Evolutionary conservation across 176 grass and related monocot species (phyloP).

Genomic region (Triticum turgidum): DNA sequence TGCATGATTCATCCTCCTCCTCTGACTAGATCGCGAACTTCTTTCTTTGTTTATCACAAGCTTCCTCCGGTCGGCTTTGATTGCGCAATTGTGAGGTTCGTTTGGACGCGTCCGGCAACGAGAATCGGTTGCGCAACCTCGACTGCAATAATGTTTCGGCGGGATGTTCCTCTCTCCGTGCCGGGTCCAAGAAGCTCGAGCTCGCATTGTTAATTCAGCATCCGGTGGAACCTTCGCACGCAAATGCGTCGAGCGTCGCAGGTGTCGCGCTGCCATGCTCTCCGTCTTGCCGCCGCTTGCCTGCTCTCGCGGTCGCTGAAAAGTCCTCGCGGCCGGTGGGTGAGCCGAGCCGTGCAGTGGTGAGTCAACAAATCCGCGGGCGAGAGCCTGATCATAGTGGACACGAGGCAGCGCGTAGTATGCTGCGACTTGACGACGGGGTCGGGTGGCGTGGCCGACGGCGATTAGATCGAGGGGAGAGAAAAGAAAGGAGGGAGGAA

Average conservation of each 20-base stretch:
- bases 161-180: constrained; percentile 10
- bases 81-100: neutral
- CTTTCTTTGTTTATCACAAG: neutral
- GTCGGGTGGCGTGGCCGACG: neutral
- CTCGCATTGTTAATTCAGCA: neutral
- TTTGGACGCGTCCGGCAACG: constrained; percentile 24
- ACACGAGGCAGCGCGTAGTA: constrained; percentile 39
- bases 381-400: neutral
- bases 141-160: neutral
- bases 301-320: constrained; percentile 4
- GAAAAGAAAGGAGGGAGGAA: neutral
- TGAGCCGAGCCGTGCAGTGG: neutral
- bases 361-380: constrained; percentile 42
- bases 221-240: neutral
- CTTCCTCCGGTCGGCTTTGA: neutral
- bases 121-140: neutral
- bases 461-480: neutral
- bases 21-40: constrained; percentile 20
- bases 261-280: neutral
- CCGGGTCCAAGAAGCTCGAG: neutral
- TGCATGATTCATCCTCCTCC: neutral
- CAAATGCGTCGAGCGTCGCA: neutral
- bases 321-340: constrained; percentile 29
- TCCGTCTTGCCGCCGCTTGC: neutral
- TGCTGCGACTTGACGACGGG: neutral